Evolutionary conservation across 768 basidiomycete species (phyloP), one percentile per base, ranked within the genome.

Genomic region (Tylopilus felleus): DNA sequence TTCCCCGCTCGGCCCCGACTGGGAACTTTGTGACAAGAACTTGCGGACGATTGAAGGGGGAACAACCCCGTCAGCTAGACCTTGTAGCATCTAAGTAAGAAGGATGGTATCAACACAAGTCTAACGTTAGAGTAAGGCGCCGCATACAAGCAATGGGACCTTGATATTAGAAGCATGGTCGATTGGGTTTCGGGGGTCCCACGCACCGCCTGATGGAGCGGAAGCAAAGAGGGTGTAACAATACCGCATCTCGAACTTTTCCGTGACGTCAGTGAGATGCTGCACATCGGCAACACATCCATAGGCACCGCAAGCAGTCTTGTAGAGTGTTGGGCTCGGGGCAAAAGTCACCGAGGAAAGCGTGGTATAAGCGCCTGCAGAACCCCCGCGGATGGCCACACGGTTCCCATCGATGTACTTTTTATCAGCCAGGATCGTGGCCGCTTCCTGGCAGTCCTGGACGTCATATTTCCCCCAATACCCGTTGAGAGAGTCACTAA

Each of bases 391-490:
- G 59, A 92, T 85, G 4, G 81, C 79, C 2, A 80, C 74, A 8
- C 88, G 83, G 35, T 77, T 71, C 2, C 74, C 70, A 57, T 93
- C 90, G 54, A 88, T 75, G 14, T 75, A 70, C 7, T 19, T n/a
- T n/a, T n/a, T 14, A 8, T 57, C 40, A 10, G 80, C 72, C 10
- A 62, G 13, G 4, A 43, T 19, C n/a, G 8, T 25, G 5, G 43
- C 41, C 3, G 84, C 81, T 17, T 60, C 43, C 8, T 29, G 77
- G 56, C 80, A 80, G 61, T 93, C 90, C 8, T 76, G 65, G 1
- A 85, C 78, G 54, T 93, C 90, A 8, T 83, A 78, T 10, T 86
- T 60, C 4, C 90, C 90, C 90, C 90, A 93, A 4, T 80, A 69
- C 2, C 78, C 77, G 31, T 73, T 71, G 5, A 91, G 79, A 14